A percentile compares a stretch with the other conserved stretches of the same genome.
These are phyloP conservation scores for Lizonia empirigonia DNA, from an alignment of 2,329 filamentous ascomycete genomes.

Conservation along the genomic window DNA sequence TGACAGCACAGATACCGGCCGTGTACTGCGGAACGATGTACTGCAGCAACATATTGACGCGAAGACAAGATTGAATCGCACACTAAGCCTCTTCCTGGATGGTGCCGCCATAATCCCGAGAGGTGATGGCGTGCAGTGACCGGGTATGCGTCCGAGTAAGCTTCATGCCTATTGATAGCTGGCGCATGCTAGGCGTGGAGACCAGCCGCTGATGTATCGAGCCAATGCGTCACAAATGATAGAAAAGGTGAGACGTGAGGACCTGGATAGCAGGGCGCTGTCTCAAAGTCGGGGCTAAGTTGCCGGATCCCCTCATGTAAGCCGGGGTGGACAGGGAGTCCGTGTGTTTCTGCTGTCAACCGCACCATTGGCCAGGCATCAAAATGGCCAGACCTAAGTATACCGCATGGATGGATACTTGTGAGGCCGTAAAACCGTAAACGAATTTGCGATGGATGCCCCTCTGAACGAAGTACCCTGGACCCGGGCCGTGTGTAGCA, in stretches of 20 bases:
- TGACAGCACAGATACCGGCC: constrained; percentile 46
- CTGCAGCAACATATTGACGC: constrained; percentile 50
- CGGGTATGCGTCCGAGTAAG: constrained; percentile 44
- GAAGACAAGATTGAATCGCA: constrained; percentile 46
- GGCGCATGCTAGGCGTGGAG: constrained; percentile 39
- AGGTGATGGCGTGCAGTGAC: constrained; percentile 44
- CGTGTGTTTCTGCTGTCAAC: constrained; percentile 43
- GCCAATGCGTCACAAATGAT: constrained; percentile 46
- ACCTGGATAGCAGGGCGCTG: constrained; percentile 38
- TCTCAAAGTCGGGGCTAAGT: constrained; percentile 46
- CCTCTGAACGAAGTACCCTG: neutral
- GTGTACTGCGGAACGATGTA: constrained; percentile 49
- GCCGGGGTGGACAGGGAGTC: constrained; percentile 42
- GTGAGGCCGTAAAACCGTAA: constrained; percentile 19
- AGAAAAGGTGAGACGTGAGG: constrained; percentile 49
- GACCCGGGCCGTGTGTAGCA: neutral
- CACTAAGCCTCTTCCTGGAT: constrained; percentile 43
- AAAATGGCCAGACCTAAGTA: constrained; percentile 27
- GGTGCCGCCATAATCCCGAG: constrained; percentile 43
- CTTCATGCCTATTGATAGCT: constrained; percentile 49
- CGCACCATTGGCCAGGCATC: constrained; percentile 38
- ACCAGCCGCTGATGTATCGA: constrained; percentile 41
- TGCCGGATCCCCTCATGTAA: constrained; percentile 47
- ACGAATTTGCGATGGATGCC: neutral
- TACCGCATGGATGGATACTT: constrained; percentile 30